phyloP scores from a whole-genome alignment of 306 rosid genomes.

The Acmispon strigosus region DNA sequence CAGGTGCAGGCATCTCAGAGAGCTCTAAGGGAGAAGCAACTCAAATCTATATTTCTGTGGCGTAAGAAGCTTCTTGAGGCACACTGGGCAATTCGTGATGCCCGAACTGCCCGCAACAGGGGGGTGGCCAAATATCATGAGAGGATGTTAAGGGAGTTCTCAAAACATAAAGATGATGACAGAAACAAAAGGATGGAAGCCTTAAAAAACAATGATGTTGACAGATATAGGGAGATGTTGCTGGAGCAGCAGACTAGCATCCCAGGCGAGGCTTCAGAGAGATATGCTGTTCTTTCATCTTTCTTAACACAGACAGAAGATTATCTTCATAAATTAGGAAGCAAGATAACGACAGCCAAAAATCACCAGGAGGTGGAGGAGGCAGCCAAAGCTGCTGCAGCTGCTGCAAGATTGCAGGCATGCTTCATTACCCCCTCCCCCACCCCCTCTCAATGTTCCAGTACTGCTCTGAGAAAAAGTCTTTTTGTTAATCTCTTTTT shows the following conservation, averaged over 20 bases:
- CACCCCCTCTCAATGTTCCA: neutral
- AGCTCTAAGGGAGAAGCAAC: conserved; percentile 91
- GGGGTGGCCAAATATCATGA: conserved; percentile 99
- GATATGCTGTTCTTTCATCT: conserved; percentile 91
- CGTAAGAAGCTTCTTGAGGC: conserved; percentile 96
- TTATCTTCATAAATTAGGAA: conserved; percentile 89
- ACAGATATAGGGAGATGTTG: conserved; percentile 96
- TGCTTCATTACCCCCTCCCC: conserved; percentile 6
- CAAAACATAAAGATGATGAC: conserved; percentile 88
- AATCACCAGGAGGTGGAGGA: conserved; percentile 92
- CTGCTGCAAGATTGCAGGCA: conserved; percentile 94
- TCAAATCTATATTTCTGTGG: conserved; percentile 92
- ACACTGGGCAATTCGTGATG: conserved; percentile 98
- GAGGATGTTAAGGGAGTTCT: conserved; percentile 87
- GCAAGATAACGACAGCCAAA: conserved; percentile 90
- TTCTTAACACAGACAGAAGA: conserved; percentile 94
- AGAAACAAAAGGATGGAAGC: conserved; percentile 95
- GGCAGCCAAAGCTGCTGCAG: conserved; percentile 85
- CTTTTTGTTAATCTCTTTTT: neutral
- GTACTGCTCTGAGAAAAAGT: neutral
- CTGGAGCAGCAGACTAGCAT: conserved; percentile 93
- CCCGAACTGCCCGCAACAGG: conserved; percentile 95
- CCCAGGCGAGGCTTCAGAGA: conserved; percentile 93
- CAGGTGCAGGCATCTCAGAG: conserved; percentile 94
- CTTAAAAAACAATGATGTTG: conserved; percentile 95